These are phyloP conservation scores for Tylopilus intermedius DNA, from an alignment of 768 basidiomycete genomes.

Conservation along the genomic window DNA sequence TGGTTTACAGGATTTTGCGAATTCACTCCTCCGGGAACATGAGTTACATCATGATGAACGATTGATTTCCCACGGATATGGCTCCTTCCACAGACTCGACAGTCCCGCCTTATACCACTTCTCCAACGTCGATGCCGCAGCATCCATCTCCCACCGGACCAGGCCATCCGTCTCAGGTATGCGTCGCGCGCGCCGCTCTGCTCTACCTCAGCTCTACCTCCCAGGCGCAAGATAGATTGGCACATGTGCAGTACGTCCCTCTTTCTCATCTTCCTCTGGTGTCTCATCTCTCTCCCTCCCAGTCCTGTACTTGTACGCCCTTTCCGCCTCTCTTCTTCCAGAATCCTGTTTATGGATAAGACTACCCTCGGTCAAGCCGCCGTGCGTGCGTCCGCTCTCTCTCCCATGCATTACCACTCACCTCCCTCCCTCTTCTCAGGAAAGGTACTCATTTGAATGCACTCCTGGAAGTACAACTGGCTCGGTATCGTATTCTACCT, in stretches of 20 bases:
- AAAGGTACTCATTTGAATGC: conserved; percentile 50
- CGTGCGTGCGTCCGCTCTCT: conserved; percentile 39
- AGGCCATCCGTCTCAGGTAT: conserved; percentile 51
- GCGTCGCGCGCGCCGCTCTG: neutral
- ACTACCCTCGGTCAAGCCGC: conserved; percentile 69
- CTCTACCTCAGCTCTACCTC: neutral
- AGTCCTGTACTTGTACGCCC: conserved; percentile 65
- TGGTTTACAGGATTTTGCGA: too few relatives aligned
- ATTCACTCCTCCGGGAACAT: too few relatives aligned
- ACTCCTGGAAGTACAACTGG: conserved; percentile 75
- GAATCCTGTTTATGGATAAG: conserved; percentile 78
- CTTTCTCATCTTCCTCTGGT: neutral
- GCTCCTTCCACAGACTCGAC: conserved; percentile 7
- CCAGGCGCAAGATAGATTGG: conserved; percentile 67
- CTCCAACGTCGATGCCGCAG: conserved; percentile 56
- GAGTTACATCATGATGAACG: too few relatives aligned
- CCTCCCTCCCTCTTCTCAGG: conserved; percentile 27
- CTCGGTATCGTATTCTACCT: conserved; percentile 75
- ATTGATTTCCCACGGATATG: too few relatives aligned
- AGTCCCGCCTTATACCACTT: neutral
- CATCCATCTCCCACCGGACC: conserved; percentile 45
- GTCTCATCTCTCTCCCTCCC: neutral
- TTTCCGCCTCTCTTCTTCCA: conserved; percentile 17
- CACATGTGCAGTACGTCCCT: conserved; percentile 66
- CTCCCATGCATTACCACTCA: neutral